Conservation (phyloP, 2,329 filamentous ascomycete species). For the Aspergillus eucalypticola region DNA sequence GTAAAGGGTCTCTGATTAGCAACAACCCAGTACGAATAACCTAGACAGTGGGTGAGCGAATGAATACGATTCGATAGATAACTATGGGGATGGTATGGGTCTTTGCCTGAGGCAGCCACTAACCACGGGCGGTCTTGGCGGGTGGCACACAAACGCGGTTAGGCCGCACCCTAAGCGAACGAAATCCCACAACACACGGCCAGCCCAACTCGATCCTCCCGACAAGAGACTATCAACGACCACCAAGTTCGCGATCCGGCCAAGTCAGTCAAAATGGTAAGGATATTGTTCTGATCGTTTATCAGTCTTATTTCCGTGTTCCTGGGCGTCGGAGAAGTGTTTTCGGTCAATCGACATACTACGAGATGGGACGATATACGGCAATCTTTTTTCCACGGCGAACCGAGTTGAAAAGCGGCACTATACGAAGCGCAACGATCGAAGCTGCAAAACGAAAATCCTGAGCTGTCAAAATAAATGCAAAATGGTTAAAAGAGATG, state of each 20-base stretch:
- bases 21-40: background rate
- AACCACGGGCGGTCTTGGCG: conserved; percentile 18
- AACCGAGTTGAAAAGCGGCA: background rate
- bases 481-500: background rate
- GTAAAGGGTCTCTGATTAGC: background rate
- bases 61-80: background rate
- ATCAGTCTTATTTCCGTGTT: conserved; percentile 25
- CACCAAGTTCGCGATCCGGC: conserved; percentile 45
- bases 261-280: conserved; percentile 53
- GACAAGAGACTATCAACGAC: conserved; percentile 46
- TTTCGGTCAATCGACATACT: conserved; percentile 12
- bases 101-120: conserved; percentile 9
- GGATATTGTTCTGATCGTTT: conserved; percentile 23
- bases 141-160: conserved; percentile 27
- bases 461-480: background rate
- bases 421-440: conserved; percentile 1
- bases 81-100: background rate
- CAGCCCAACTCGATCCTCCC: conserved; percentile 36
- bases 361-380: conserved; percentile 6
- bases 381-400: conserved; percentile 4
- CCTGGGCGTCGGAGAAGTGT: conserved; percentile 26
- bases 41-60: background rate
- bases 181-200: conserved; percentile 46
- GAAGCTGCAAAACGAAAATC: background rate
- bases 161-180: conserved; percentile 44